Evolutionary conservation across 371 early-diverging fungal species (phyloP).

Genomic region (Syncephalastrum monosporum): DNA sequence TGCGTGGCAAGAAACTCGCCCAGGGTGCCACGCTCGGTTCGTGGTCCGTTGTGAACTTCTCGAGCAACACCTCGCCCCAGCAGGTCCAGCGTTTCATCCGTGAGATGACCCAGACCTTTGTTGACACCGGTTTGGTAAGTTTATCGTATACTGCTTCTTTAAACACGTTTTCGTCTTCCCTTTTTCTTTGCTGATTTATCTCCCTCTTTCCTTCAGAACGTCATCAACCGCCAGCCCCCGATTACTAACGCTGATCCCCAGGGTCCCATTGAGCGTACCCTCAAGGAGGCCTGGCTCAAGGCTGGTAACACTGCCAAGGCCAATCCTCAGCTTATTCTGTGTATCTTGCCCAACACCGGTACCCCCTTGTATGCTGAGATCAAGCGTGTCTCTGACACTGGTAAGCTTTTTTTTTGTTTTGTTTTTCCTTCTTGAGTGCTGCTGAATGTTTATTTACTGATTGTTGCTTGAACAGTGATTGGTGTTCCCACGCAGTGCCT

Average conservation of each 20-base stretch:
- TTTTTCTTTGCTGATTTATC: not conserved
- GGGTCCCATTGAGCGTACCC: constrained; percentile 61
- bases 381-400: constrained; percentile 92
- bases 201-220: constrained; percentile 32
- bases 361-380: constrained; percentile 89
- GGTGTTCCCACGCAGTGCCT: constrained; percentile 93
- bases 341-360: constrained; percentile 87
- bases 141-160: not conserved
- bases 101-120: constrained; percentile 49
- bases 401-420: constrained; percentile 5
- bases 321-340: constrained; percentile 76
- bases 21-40: constrained; percentile 71
- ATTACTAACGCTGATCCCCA: constrained; percentile 70
- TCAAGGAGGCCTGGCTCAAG: constrained; percentile 71
- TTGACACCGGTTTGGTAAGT: constrained; percentile 62
- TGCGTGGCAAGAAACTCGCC: constrained; percentile 77
- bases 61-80: constrained; percentile 23
- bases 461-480: constrained; percentile 43
- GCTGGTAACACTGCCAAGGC: constrained; percentile 73
- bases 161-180: too few species aligned
- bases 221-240: constrained; percentile 64
- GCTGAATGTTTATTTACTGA: not conserved
- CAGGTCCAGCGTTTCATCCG: constrained; percentile 55
- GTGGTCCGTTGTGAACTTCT: constrained; percentile 77
- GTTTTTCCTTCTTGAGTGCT: too few species aligned